Base-by-base conservation (phyloP, 306 rosid genomes). In the Malus sylvestris region DNA sequence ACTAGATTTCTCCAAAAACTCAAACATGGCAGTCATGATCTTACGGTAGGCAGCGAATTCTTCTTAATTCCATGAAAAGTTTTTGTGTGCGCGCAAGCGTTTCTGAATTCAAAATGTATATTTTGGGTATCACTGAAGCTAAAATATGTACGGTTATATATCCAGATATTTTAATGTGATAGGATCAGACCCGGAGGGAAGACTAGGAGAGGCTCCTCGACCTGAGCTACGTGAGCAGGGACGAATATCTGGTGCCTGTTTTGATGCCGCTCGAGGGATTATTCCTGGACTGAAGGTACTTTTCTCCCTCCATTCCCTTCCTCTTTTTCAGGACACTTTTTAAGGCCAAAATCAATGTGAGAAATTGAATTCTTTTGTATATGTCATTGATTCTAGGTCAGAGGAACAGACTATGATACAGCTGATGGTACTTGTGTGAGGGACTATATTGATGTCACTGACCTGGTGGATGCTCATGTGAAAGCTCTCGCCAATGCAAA, bases 1-100 rank as follows among this genome's bases (percentile, higher is more conserved):
- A 77, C 85, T 89, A 61, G 99, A 95, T 85, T 95, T 92, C 78
- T 95, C 97, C 60, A 95, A 90, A 83, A 89, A 82, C 75, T 92
- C 97, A 19, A 71, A 90, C 73, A 92, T 95, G 97, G 99, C 97
- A 19, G 94, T 95, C 72, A 95, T 95, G 99, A 89, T 95, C 86
- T 80, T 95, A 81, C 85, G 99, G 99, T 95, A 70, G 85, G 76
- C 68, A 45, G 6, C 42, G 15, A 14, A 14, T 49, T 4, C 7
- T 49, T 18, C 55, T 49, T 15, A 15, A 4, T 49, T 49, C 20
- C 4, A 4, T 49, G 20, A 49, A 49, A 49, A 15, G 8, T 15
- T 8, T 14, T 2, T 10, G 49, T 44, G 53, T 0, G 53, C 20
- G 20, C 19, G 3, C 35, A 32, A 32, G 35, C 3, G 68, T 29